These are phyloP conservation scores for Pulicaria dysenterica DNA, from an alignment of 129 eudicot species.

Conservation along the genomic window DNA sequence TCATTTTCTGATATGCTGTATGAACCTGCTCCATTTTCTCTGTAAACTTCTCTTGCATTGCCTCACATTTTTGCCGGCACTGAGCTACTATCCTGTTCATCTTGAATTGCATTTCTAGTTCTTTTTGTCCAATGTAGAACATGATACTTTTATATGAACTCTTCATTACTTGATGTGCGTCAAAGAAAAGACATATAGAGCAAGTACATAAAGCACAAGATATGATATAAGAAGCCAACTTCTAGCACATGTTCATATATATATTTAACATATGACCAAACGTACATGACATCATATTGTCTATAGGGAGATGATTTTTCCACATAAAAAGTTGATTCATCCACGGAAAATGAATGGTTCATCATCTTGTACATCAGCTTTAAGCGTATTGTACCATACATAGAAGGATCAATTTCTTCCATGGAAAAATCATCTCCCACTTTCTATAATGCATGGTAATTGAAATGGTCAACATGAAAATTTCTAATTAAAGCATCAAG, in stretches of 20 bases:
- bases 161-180: slow-evolving; percentile 71
- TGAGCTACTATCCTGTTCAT: slow-evolving; percentile 81
- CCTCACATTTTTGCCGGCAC: slow-evolving; percentile 78
- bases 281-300: neutral
- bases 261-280: neutral
- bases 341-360: no score
- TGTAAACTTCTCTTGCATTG: slow-evolving; percentile 81
- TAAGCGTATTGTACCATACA: no score
- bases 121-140: slow-evolving; percentile 91
- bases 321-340: no score
- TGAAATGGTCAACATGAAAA: neutral
- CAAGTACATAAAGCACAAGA: slow-evolving; percentile 6
- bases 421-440: neutral
- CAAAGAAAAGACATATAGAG: slow-evolving; percentile 40
- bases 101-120: slow-evolving; percentile 90
- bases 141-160: slow-evolving; percentile 85
- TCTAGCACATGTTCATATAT: neutral
- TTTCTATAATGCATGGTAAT: neutral
- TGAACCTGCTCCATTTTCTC: slow-evolving; percentile 90
- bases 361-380: no score
- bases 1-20: slow-evolving; percentile 89
- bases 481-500: neutral
- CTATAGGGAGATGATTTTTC: no score
- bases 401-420: no score
- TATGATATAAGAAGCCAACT: neutral